Conservation (phyloP, 2,329 filamentous ascomycete species). For the Anisogramma anomala region DNA sequence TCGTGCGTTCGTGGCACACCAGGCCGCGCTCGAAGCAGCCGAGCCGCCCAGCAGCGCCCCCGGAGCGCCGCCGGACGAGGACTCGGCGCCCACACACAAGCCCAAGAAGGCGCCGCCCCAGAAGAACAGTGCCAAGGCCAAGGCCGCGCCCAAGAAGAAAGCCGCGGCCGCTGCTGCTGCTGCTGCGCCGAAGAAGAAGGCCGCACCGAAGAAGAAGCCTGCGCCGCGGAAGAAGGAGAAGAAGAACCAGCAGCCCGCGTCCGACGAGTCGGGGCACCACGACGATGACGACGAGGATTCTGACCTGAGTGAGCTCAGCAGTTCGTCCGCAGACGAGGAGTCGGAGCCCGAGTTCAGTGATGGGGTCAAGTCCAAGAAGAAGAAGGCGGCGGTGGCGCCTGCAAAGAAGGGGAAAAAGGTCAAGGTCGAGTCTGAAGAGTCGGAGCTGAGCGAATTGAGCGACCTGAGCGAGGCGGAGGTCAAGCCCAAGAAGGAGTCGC, state of each 20-base stretch:
- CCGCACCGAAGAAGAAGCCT: constrained; percentile 14
- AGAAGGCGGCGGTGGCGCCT: constrained; percentile 14
- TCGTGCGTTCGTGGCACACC: no score
- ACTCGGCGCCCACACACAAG: constrained; percentile 9
- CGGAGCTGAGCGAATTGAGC: constrained; percentile 16
- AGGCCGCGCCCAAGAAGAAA: constrained; percentile 26
- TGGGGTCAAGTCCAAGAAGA: constrained; percentile 7
- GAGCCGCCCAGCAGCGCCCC: constrained; percentile 1
- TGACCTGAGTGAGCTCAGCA: constrained; percentile 17
- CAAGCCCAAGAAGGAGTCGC: constrained; percentile 11
- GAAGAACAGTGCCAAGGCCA: constrained; percentile 24
- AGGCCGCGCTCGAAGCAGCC: constrained; percentile 1
- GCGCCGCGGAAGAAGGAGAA: background rate
- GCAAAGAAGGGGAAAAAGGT: constrained; percentile 20
- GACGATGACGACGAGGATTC: constrained; percentile 19
- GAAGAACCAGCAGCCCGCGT: constrained; percentile 8
- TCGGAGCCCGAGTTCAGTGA: constrained; percentile 12
- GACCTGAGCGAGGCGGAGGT: constrained; percentile 16
- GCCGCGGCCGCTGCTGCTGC: background rate
- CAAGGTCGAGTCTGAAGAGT: constrained; percentile 15
- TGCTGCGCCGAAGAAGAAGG: constrained; percentile 10
- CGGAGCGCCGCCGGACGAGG: constrained; percentile 5
- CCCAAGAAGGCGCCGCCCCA: constrained; percentile 17
- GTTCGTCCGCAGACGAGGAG: constrained; percentile 1
- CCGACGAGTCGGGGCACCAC: constrained; percentile 17